Percentiles rank a stretch among this genome's conserved stretches.
Evolutionary conservation across 306 rosid species (phyloP).

Genomic region (Cucumis sativus): Cucumber_9930_V3 NC_026655.2:25957501-25958000

Average conservation of each 20-base stretch:
- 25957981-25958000: conserved; percentile 54
- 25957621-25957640: background rate
- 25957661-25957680: background rate
- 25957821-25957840: background rate
- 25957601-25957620: conserved; percentile 87
- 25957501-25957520: conserved; percentile 42
- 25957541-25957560: conserved; percentile 91
- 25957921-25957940: conserved; percentile 68
- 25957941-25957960: conserved; percentile 85
- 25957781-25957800: background rate
- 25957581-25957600: conserved; percentile 75
- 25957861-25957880: background rate
- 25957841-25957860: background rate
- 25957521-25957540: conserved; percentile 97
- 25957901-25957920: background rate
- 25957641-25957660: background rate
- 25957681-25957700: conserved; percentile 7
- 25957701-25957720: conserved; percentile 80
- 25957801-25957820: background rate
- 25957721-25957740: conserved; percentile 83
- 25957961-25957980: conserved; percentile 74
- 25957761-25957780: conserved; percentile 48
- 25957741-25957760: conserved; percentile 64
- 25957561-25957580: conserved; percentile 78
- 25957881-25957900: background rate